Base-by-base conservation (phyloP, 2,329 filamentous ascomycete genomes). In the Aspergillus pseudoviridinutans region DNA sequence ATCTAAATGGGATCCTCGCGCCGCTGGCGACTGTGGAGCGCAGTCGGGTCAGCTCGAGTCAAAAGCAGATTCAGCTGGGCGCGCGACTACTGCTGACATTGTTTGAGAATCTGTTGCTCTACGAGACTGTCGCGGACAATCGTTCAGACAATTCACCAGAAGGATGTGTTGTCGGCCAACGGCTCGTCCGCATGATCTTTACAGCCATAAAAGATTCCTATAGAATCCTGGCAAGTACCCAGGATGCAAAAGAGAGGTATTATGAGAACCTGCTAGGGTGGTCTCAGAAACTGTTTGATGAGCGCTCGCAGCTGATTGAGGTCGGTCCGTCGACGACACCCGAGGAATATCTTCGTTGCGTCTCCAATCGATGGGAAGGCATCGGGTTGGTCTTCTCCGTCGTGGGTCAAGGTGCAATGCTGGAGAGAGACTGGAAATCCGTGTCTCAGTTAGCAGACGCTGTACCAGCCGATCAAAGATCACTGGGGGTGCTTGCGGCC, bases 331-430 rank as follows among this genome's bases (percentile, higher is more conserved):
- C 62, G 8, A 69, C 61, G 53, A 59, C 64, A 3, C 62, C 63
- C 49, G 54, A 60, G 14, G 62, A 65, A 10, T 69, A 65, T 38
- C 58, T 62, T 22, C 52, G 56, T 1, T 44, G 49, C 1, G 49
- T 62, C 9, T 55, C 61, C 3, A 58, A 58, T 6, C 59, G 63
- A 44, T 69, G 67, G 67, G 67, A 69, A 56, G 53, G 60, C 3
- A 61, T 68, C 35, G 65, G 63, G 0, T 28, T 68, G 12, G 29
- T 68, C 14, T 66, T 68, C 27, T 59, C 61, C 8, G 25, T 66
- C 1, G 51, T 61, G 8, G 67, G 67, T 1, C 42, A 59, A 25
- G 59, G 55, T 5, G 50, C 60, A 22, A 58, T 57, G 44, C 56
- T 60, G 25, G 51, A 58, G 32, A 47, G 56, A 12, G 56, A 58